phyloP scores from a whole-genome alignment of 1,284 basidiomycete species.

The Austropuccinia psidii region DNA sequence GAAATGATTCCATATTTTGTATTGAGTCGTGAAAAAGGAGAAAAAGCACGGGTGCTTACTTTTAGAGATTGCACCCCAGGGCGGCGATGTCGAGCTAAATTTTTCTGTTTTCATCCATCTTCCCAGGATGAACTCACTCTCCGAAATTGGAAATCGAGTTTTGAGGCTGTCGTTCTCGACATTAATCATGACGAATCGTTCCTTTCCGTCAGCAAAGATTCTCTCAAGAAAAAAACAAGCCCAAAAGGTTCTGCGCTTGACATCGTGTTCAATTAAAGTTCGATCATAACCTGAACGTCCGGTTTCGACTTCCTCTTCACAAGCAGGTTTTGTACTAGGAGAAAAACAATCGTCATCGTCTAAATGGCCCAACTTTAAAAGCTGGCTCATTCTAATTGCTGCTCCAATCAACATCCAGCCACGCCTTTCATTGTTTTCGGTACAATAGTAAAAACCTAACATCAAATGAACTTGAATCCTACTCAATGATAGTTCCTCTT shows the following conservation, averaged over 20 bases:
- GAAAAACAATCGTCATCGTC: slow-evolving; percentile 36
- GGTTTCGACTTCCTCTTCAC: neutral
- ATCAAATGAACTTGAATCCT: slow-evolving; percentile 41
- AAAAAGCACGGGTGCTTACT: neutral
- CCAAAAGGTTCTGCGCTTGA: slow-evolving; percentile 40
- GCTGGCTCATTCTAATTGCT: slow-evolving; percentile 41
- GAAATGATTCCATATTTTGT: neutral
- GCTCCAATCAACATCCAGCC: slow-evolving; percentile 41
- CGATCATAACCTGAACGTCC: neutral
- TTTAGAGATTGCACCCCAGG: neutral
- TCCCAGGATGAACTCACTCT: slow-evolving; percentile 38
- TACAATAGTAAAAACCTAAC: slow-evolving; percentile 41
- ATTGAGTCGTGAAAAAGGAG: neutral
- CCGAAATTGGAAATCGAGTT: slow-evolving; percentile 39
- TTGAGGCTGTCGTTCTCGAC: slow-evolving; percentile 32
- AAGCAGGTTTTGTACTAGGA: neutral
- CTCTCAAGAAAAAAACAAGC: slow-evolving; percentile 40
- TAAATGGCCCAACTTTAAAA: slow-evolving; percentile 39
- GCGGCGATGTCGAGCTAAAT: neutral
- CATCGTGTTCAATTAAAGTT: slow-evolving; percentile 37
- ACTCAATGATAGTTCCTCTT: slow-evolving; percentile 38
- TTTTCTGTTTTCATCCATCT: neutral
- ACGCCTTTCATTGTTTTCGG: slow-evolving; percentile 39
- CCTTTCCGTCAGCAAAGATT: slow-evolving; percentile 41
- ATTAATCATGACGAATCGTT: slow-evolving; percentile 39